Base-by-base conservation (phyloP, 2,329 filamentous ascomycete genomes). In the Ophiostoma ulmi region DNA sequence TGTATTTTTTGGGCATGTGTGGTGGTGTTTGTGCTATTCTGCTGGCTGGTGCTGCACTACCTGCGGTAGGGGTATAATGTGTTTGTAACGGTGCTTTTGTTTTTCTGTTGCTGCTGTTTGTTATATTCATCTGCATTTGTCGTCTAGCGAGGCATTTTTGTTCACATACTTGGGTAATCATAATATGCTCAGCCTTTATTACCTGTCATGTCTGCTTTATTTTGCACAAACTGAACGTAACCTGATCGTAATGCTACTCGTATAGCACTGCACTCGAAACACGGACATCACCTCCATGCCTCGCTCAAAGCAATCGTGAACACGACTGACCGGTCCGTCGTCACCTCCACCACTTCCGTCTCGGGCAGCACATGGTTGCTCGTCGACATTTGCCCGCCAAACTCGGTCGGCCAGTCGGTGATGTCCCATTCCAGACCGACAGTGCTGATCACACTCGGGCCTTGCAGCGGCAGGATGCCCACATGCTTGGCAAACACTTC, bases 1-100 rank as follows among this genome's bases (percentile, higher is more conserved):
- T 98, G 94, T 93, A 97, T 99, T 48, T 99, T 99, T 79, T 91
- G 91, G 85, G 91, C 83, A 0, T 93, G 95, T 0, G 93, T 94
- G 2, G 80, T 96, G 5, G 80, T 95, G 48, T 99, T 99, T 80
- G 91, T 98, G 76, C 78, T 87, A 52, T 99, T 99, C 78, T 97
- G 94, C 80, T 98, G 93, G 88, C 81, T 95, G 74, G 93, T 97
- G 70, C 78, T 99, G 77, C 91, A 94, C 80, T 98, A 88, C 78
- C 79, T 99, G 80, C 84, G 92, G 78, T 94, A 64, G 70, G 48
- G 31, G 31, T 31, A n/a, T 39, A 2, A 41, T 11, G 17, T 13
- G 10, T 35, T 31, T 26, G 38, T 64, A 1, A 1, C 61, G 14
- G 5, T 1, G 10, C 2, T 5, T 22, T 13, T 31, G 1, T 4